Evolutionary conservation across 306 rosid species (phyloP).

Genomic region (Cucurbita moschata): DNA sequence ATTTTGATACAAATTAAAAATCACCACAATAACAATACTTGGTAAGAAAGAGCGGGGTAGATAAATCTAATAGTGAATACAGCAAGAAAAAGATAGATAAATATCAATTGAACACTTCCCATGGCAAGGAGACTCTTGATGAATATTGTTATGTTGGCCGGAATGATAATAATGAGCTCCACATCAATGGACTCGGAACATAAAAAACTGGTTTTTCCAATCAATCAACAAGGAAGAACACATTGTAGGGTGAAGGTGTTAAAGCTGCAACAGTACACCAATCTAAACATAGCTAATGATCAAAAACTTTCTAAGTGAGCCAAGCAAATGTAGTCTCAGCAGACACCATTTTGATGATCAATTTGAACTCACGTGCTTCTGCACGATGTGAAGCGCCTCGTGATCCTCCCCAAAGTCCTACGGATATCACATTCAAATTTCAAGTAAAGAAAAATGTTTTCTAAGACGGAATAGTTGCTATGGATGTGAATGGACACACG

Average conservation of each 20-base stretch:
- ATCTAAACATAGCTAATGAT: constrained; percentile 3
- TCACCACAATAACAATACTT: not conserved
- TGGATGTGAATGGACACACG: not conserved
- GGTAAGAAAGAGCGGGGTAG: no score
- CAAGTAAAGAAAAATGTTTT: not conserved
- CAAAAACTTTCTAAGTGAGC: constrained; percentile 1
- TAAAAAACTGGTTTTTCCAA: constrained; percentile 4
- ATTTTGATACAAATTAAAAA: not conserved
- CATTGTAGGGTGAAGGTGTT: not conserved
- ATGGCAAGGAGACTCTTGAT: not conserved
- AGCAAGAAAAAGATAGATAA: not conserved
- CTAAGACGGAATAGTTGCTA: not conserved
- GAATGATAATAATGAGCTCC: not conserved
- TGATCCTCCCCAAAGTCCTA: constrained; percentile 39
- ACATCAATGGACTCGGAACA: not conserved
- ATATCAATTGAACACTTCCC: not conserved
- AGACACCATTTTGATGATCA: not conserved
- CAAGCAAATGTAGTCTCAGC: not conserved
- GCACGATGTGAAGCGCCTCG: constrained; percentile 33
- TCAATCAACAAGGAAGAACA: not conserved
- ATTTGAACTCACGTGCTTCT: constrained; percentile 31
- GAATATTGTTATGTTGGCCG: not conserved
- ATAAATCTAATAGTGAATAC: not conserved
- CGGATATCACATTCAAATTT: not conserved
- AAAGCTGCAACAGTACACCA: not conserved